Conservation (phyloP, 805 yeast genomes). For the Zygosaccharomyces bailii region DNA sequence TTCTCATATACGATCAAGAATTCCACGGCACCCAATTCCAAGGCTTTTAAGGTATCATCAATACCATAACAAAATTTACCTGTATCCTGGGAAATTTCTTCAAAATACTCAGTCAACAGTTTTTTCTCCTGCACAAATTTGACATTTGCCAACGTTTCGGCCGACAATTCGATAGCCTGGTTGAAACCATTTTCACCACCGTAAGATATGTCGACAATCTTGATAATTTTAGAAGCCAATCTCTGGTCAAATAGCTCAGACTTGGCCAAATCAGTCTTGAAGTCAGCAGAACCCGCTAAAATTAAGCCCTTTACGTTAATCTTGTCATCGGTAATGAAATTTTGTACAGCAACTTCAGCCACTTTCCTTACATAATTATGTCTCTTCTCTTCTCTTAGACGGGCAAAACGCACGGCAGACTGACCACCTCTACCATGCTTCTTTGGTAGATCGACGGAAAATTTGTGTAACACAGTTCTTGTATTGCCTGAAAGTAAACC, state of each 20-base stretch:
- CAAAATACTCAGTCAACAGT: conserved; percentile 85
- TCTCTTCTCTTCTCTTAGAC: conserved; percentile 98
- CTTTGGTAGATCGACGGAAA: conserved; percentile 96
- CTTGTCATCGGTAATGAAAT: conserved; percentile 91
- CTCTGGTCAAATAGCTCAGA: conserved; percentile 93
- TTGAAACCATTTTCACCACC: conserved; percentile 99
- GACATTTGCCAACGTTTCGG: conserved; percentile 94
- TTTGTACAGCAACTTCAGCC: conserved; percentile 97
- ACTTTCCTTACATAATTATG: conserved; percentile 98
- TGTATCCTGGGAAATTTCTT: conserved; percentile 94
- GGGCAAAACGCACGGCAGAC: conserved; percentile 97
- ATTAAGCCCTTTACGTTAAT: conserved; percentile 92
- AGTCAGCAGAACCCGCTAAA: conserved; percentile 98
- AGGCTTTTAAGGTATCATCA: conserved; percentile 92
- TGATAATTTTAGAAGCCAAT: conserved; percentile 79
- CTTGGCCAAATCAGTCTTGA: conserved; percentile 88
- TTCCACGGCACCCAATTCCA: conserved; percentile 95
- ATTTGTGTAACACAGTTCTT: conserved; percentile 92
- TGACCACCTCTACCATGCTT: conserved; percentile 99
- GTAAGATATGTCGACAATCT: conserved; percentile 93
- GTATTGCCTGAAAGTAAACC: conserved; percentile 96
- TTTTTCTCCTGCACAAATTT: conserved; percentile 98
- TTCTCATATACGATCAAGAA: conserved; percentile 89
- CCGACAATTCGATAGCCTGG: conserved; percentile 97
- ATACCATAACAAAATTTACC: conserved; percentile 98